phyloP scores from a whole-genome alignment of 2,329 filamentous ascomycete species.

The Apiospora kogelbergensis region DNA sequence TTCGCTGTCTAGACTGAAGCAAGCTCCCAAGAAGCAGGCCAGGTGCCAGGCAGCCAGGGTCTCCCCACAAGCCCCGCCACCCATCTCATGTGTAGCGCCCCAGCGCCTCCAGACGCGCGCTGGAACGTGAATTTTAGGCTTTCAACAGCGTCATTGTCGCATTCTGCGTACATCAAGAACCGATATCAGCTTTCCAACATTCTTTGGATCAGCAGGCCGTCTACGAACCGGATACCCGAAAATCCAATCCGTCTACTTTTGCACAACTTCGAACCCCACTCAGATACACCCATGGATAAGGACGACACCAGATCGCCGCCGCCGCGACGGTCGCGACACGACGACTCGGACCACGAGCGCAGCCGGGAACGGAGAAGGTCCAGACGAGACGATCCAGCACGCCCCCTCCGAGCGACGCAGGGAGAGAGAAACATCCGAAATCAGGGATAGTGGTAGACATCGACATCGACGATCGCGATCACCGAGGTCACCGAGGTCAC shows the following conservation, averaged over 20 bases:
- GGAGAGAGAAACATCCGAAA: background rate
- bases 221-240: background rate
- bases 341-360: slow-evolving; percentile 3
- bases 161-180: background rate
- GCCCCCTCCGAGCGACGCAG: background rate
- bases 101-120: background rate
- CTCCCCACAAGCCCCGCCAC: slow-evolving; percentile 1
- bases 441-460: background rate
- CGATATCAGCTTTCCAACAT: background rate
- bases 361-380: slow-evolving; percentile 1
- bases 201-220: background rate
- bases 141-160: background rate
- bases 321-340: slow-evolving; percentile 11
- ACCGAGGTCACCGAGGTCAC: background rate
- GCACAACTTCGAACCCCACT: background rate
- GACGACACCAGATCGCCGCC: slow-evolving; percentile 5
- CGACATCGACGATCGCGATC: slow-evolving; percentile 1
- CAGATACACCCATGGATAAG: slow-evolving; percentile 10
- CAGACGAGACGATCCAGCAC: background rate
- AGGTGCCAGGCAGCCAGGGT: background rate
- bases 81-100: background rate
- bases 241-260: background rate
- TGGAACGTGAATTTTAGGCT: background rate
- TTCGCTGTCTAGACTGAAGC: background rate
- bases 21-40: background rate